phyloP scores from a whole-genome alignment of 495 filamentous ascomycete genomes.

The Cairneyella variabilis region DNA sequence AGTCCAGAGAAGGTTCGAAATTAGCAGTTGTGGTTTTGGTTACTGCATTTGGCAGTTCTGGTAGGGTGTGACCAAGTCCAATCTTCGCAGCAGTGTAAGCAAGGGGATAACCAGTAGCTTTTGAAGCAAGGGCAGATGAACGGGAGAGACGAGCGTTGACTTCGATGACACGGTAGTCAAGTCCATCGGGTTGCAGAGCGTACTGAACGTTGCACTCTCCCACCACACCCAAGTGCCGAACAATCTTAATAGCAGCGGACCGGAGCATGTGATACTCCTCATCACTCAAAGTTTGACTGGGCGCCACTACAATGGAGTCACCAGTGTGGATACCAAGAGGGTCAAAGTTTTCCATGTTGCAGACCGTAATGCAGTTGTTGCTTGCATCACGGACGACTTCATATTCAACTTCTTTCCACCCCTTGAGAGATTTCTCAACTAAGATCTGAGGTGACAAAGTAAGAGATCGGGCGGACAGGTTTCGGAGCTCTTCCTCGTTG shows the following conservation, averaged over 20 bases:
- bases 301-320: slow-evolving; percentile 95
- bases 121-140: slow-evolving; percentile 94
- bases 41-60: slow-evolving; percentile 93
- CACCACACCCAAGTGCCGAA: slow-evolving; percentile 90
- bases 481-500: slow-evolving; percentile 86
- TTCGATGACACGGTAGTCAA: slow-evolving; percentile 97
- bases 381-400: slow-evolving; percentile 91
- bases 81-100: slow-evolving; percentile 98
- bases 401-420: slow-evolving; percentile 99
- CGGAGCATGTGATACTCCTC: slow-evolving; percentile 99
- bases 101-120: slow-evolving; percentile 95
- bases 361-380: slow-evolving; percentile 98
- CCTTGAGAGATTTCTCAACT: slow-evolving; percentile 98
- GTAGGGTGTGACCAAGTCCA: slow-evolving; percentile 87
- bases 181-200: slow-evolving; percentile 87
- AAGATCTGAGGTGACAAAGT: slow-evolving; percentile 95
- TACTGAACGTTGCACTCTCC: slow-evolving; percentile 99
- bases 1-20: slow-evolving; percentile 95
- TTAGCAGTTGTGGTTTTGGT: slow-evolving; percentile 98
- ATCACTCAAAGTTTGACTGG: slow-evolving; percentile 91
- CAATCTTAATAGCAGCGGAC: slow-evolving; percentile 92
- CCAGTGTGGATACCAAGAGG: slow-evolving; percentile 94
- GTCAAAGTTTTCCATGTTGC: slow-evolving; percentile 99
- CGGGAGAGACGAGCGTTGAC: slow-evolving; percentile 96
- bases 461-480: slow-evolving; percentile 87